Percentiles rank a stretch among this genome's conserved stretches.
Conservation (phyloP, 2,329 filamentous ascomycete species). For the Neonectria punicea region DNA sequence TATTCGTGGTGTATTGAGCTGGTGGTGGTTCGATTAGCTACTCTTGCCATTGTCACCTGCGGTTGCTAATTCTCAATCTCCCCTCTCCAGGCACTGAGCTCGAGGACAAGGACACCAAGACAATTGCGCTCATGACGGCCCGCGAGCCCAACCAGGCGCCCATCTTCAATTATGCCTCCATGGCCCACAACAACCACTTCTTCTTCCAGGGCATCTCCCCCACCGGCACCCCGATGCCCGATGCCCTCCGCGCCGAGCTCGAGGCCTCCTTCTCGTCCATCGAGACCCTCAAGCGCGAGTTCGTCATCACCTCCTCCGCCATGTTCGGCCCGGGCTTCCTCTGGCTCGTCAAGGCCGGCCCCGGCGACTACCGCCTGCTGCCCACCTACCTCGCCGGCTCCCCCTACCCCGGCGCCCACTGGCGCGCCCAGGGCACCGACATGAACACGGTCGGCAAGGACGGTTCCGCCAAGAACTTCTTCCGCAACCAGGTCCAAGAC, state of each 20-base stretch:
- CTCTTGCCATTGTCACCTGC: conserved; percentile 1
- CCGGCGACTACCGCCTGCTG: conserved; percentile 72
- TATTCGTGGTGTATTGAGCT: neutral
- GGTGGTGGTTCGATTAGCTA: conserved; percentile 10
- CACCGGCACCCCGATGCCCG: conserved; percentile 63
- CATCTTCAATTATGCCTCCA: conserved; percentile 95
- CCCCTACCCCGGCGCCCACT: conserved; percentile 87
- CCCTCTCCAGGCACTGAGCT: conserved; percentile 67
- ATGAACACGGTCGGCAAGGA: conserved; percentile 70
- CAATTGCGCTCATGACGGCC: conserved; percentile 78
- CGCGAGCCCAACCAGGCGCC: conserved; percentile 81
- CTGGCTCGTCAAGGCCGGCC: conserved; percentile 80
- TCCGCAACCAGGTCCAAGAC: conserved; percentile 52
- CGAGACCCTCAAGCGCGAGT: conserved; percentile 82
- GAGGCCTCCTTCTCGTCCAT: conserved; percentile 81
- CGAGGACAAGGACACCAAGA: conserved; percentile 70
- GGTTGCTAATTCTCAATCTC: conserved; percentile 23
- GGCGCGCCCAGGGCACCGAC: conserved; percentile 75
- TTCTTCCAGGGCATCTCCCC: conserved; percentile 73
- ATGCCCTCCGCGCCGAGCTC: conserved; percentile 67
- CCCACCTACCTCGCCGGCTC: conserved; percentile 92
- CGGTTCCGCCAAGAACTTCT: conserved; percentile 50
- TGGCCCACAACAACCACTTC: conserved; percentile 91
- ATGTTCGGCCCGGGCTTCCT: conserved; percentile 99
- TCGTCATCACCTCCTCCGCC: conserved; percentile 81